Percentiles rank a stretch among this genome's conserved stretches.
Evolutionary conservation across 2,329 filamentous ascomycete species (phyloP).

Genomic region (Cladosporium oxysporum): DNA sequence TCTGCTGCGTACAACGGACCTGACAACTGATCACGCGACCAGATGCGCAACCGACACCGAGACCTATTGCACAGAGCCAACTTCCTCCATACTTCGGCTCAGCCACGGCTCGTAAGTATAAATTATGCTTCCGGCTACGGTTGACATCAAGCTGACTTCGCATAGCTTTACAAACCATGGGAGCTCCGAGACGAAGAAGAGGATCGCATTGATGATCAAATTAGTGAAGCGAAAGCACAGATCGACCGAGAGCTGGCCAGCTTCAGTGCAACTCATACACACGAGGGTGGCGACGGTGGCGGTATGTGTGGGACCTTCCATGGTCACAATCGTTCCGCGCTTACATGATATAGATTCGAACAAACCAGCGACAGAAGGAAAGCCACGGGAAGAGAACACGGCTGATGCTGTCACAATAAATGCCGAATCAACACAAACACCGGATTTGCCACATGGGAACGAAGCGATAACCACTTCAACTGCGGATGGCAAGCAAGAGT

Average conservation of each 20-base stretch:
- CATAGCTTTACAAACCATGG: constrained; percentile 84
- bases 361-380: neutral
- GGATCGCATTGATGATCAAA: constrained; percentile 68
- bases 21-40: constrained; percentile 5
- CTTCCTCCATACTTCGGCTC: constrained; percentile 69
- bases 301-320: neutral
- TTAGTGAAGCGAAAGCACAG: constrained; percentile 61
- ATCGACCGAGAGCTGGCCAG: constrained; percentile 64
- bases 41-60: constrained; percentile 71
- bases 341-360: constrained; percentile 1
- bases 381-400: neutral
- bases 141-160: constrained; percentile 2
- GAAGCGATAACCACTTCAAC: neutral
- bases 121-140: neutral
- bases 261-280: neutral
- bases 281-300: neutral
- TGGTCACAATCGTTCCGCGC: neutral
- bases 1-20: neutral
- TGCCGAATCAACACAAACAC: neutral
- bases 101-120: constrained; percentile 72
- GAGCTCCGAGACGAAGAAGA: constrained; percentile 70
- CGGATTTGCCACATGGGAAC: neutral
- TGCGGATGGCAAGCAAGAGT: neutral
- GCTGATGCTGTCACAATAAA: neutral
- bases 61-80: constrained; percentile 71